These are phyloP conservation scores for Colletotrichum tropicale DNA, from an alignment of 2,329 filamentous ascomycete genomes.

Conservation along the genomic window DNA sequence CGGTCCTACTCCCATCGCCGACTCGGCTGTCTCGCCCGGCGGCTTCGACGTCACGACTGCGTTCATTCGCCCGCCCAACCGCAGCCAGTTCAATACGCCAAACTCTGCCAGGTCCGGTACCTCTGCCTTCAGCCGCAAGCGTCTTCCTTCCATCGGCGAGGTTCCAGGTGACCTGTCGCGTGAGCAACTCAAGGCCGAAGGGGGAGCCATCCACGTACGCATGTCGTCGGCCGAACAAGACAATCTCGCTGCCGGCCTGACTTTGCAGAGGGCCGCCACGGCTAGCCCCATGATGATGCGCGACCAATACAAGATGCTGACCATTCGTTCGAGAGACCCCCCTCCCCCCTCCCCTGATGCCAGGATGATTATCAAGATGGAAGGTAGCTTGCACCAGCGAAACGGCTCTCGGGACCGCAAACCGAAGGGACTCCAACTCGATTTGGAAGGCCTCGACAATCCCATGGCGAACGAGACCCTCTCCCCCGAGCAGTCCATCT, in stretches of 20 bases:
- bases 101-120: conserved; percentile 66
- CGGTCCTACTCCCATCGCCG: conserved; percentile 87
- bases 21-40: conserved; percentile 76
- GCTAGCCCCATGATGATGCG: conserved; percentile 70
- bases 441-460: conserved; percentile 49
- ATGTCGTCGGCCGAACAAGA: conserved; percentile 46
- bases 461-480: conserved; percentile 57
- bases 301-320: conserved; percentile 33
- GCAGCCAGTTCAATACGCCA: conserved; percentile 72
- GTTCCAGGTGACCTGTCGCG: conserved; percentile 48
- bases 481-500: conserved; percentile 59
- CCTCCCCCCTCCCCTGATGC: conserved; percentile 68
- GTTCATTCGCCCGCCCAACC: conserved; percentile 69
- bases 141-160: conserved; percentile 82
- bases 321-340: conserved; percentile 41
- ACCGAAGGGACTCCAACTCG: conserved; percentile 70
- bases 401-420: conserved; percentile 81
- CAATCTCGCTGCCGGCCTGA: conserved; percentile 45
- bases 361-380: conserved; percentile 67
- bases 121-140: conserved; percentile 64
- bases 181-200: conserved; percentile 21
- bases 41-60: conserved; percentile 70
- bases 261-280: conserved; percentile 68
- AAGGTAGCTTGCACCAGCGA: conserved; percentile 61
- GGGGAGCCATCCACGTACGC: conserved; percentile 32